Base-by-base conservation (phyloP, 768 basidiomycete species). In the Boletus barrowsii region DNA sequence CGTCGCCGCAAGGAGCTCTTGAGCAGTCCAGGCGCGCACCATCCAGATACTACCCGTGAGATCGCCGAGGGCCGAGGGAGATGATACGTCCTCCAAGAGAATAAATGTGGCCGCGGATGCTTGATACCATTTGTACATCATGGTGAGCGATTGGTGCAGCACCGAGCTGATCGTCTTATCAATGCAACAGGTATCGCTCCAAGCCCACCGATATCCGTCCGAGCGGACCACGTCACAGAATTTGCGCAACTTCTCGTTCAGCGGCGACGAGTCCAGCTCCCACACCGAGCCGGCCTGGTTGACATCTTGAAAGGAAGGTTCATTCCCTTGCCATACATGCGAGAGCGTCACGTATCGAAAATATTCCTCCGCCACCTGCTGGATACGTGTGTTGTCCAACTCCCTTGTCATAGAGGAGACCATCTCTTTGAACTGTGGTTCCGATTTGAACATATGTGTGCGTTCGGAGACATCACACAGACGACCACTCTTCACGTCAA, bases 51-150 rank as follows among this genome's bases (percentile, higher is more conserved):
- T 54, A 11, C 4, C 7, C 4, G 18, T 18, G 10, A 61, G 51
- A 29, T 24, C 41, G 3, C 40, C 45, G 11, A 29, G 18, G n/a
- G 13, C 20, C 3, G 37, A 54, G 1, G 35, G 45, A 13, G 45
- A 22, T 0, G 2, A 7, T 3, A 43, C 37, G 7, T 15, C 32
- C 30, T 7, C 13, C 10, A 62, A 59, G 7, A 41, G 18, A 4
- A 43, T 43, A 5, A 61, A 10, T 0, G 51, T 61, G 13, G 40
- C 40, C 5, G 57, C 47, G 2, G 59, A 55, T 4, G 43, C 26
- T 26, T 42, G 41, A n/a, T 60, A 60, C 59, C 59, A 58, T 10
- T 18, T 46, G 44, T 60, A 60, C 57, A 60, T 54, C 46, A 51
- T 46, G 4, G 5, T 55, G 20, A 60, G 59, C 7, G 53, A 60